phyloP scores from a whole-genome alignment of 176 grass and related monocot genomes.

The Aegilops longissima region DNA sequence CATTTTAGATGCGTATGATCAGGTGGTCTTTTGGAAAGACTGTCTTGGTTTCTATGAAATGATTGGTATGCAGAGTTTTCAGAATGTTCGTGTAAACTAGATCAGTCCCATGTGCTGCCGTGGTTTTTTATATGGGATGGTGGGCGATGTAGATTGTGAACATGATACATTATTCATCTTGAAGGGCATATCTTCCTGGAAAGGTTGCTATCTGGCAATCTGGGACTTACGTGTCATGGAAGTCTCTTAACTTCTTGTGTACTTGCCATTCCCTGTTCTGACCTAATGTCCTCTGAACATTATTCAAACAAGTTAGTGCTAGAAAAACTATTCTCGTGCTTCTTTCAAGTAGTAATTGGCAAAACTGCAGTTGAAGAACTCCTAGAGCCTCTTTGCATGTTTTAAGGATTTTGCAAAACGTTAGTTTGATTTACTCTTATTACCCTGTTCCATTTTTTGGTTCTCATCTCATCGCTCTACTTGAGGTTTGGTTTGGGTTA shows the following conservation, averaged over 20 bases:
- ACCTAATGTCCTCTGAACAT: conserved; percentile 3
- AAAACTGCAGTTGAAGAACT: neutral
- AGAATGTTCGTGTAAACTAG: neutral
- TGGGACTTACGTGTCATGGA: conserved; percentile 20
- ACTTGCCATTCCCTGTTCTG: conserved; percentile 2
- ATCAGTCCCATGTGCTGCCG: neutral
- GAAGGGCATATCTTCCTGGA: neutral
- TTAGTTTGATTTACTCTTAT: neutral
- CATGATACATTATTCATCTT: neutral
- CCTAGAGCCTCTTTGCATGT: neutral
- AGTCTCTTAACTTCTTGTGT: neutral
- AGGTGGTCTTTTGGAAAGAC: too few relatives aligned
- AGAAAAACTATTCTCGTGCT: neutral
- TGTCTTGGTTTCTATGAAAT: neutral
- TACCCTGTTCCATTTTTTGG: neutral
- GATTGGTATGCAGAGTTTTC: neutral
- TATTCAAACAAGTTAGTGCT: neutral
- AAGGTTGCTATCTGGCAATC: conserved; percentile 7
- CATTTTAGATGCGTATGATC: too few relatives aligned
- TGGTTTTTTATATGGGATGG: neutral
- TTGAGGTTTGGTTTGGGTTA: neutral
- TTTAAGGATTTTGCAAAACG: conserved; percentile 4
- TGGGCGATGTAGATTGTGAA: neutral
- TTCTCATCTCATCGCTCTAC: neutral
- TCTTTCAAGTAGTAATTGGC: neutral